A percentile compares a stretch with the other conserved stretches of the same genome.
Evolutionary conservation across 2,329 filamentous ascomycete genomes (phyloP).

Genomic region (Trichothecium sympodiale): DNA sequence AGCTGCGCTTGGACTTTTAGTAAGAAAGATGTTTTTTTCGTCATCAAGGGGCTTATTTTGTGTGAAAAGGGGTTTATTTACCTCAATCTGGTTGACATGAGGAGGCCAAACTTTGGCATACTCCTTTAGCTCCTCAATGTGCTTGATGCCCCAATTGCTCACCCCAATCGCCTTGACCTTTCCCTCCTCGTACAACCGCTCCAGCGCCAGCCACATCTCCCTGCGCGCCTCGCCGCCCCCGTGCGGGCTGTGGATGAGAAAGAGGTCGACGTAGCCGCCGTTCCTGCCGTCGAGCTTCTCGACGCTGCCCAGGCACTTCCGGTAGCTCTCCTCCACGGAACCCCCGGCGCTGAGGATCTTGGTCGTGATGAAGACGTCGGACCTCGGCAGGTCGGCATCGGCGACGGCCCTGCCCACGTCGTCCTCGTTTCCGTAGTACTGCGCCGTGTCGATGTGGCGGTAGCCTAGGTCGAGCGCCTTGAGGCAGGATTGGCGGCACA

Average conservation of each 20-base stretch:
- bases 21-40: too few species aligned
- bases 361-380: constrained; percentile 57
- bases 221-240: constrained; percentile 43
- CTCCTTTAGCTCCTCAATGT: constrained; percentile 54
- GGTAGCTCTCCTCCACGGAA: constrained; percentile 47
- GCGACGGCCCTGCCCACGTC: constrained; percentile 55
- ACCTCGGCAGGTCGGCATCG: constrained; percentile 40
- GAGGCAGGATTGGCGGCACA: constrained; percentile 46
- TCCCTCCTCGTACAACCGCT: constrained; percentile 48
- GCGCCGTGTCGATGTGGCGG: constrained; percentile 54
- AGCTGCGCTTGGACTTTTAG: constrained; percentile 36
- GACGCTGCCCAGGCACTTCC: constrained; percentile 48
- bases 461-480: constrained; percentile 48
- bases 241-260: constrained; percentile 55
- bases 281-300: constrained; percentile 40
- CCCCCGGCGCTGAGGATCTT: constrained; percentile 48
- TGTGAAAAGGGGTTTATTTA: constrained; percentile 22
- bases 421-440: constrained; percentile 53
- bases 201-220: constrained; percentile 55
- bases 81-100: constrained; percentile 61
- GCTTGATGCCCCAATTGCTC: constrained; percentile 57
- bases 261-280: constrained; percentile 58
- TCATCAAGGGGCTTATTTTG: not conserved
- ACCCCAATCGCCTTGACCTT: constrained; percentile 56
- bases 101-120: constrained; percentile 56